Percentiles rank a stretch among this genome's conserved stretches.
Evolutionary conservation across 2,329 filamentous ascomycete genomes (phyloP).

Genomic region (Pyrenophora seminiperda): DNA sequence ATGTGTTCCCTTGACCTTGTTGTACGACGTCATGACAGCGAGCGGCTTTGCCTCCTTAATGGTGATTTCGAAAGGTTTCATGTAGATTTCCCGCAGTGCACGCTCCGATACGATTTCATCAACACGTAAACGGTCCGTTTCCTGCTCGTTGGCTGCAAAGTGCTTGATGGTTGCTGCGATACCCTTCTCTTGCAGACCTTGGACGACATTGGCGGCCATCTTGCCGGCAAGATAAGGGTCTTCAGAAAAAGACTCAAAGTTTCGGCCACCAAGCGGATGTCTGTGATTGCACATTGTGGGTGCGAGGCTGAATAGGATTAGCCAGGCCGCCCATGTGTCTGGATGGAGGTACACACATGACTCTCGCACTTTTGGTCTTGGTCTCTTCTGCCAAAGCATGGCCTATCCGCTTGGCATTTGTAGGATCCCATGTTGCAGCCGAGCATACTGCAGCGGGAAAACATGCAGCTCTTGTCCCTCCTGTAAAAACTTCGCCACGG

Average conservation of each 20-base stretch:
- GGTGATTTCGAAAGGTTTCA: conserved; percentile 69
- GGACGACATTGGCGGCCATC: conserved; percentile 64
- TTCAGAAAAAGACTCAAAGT: conserved; percentile 77
- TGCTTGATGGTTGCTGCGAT: conserved; percentile 77
- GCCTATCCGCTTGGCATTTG: conserved; percentile 60
- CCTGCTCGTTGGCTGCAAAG: conserved; percentile 69
- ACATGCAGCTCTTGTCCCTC: conserved; percentile 68
- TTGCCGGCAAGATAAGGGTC: conserved; percentile 71
- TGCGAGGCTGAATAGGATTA: conserved; percentile 56
- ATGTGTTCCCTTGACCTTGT: conserved; percentile 73
- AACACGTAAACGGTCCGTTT: conserved; percentile 69
- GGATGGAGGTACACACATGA: conserved; percentile 54
- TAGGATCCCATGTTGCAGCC: conserved; percentile 74
- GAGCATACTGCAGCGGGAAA: conserved; percentile 74
- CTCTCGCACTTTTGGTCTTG: conserved; percentile 72
- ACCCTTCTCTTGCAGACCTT: conserved; percentile 67
- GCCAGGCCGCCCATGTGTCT: background rate
- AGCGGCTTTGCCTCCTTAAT: conserved; percentile 71
- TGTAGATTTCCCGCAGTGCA: conserved; percentile 63
- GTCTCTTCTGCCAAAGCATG: conserved; percentile 72
- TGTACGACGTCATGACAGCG: conserved; percentile 75
- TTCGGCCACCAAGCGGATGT: conserved; percentile 77
- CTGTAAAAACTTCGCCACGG: conserved; percentile 67
- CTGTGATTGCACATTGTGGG: conserved; percentile 82
- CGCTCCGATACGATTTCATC: conserved; percentile 56